phyloP scores from a whole-genome alignment of 164 flowering plant genomes.

The Nymphaea thermarum region DNA sequence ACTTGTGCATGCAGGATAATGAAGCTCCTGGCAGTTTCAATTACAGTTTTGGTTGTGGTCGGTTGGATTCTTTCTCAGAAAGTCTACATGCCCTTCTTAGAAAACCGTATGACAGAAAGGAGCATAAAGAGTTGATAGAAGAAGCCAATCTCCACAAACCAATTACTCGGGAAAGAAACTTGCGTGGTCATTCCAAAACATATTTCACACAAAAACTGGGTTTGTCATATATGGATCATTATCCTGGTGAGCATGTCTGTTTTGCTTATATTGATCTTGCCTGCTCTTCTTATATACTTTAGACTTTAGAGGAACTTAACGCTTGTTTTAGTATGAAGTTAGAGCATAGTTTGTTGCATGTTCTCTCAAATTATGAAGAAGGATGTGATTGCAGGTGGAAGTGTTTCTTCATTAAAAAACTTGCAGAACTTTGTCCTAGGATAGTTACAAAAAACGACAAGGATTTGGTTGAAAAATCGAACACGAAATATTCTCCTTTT shows the following conservation, averaged over 20 bases:
- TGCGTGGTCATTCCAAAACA: slow-evolving; percentile 14
- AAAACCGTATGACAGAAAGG: slow-evolving; percentile 17
- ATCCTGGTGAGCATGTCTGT: slow-evolving; percentile 20
- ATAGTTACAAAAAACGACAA: too few relatives aligned
- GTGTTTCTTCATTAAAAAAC: too few relatives aligned
- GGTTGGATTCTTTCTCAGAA: slow-evolving; percentile 9
- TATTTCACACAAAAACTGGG: slow-evolving; percentile 7
- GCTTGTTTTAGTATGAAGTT: too few relatives aligned
- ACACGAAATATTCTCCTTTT: too few relatives aligned
- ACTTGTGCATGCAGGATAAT: slow-evolving; percentile 3
- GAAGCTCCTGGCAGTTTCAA: slow-evolving; percentile 7
- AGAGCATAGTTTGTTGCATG: too few relatives aligned
- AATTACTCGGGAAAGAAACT: slow-evolving; percentile 4
- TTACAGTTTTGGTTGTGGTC: not conserved
- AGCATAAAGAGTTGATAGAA: slow-evolving; percentile 12
- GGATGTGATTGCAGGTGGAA: too few relatives aligned
- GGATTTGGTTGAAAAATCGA: too few relatives aligned
- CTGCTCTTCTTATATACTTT: too few relatives aligned
- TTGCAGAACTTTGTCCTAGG: too few relatives aligned
- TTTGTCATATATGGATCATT: slow-evolving; percentile 29
- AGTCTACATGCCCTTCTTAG: slow-evolving; percentile 18
- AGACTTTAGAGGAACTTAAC: too few relatives aligned
- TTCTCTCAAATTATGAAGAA: too few relatives aligned
- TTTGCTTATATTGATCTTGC: too few relatives aligned
- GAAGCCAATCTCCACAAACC: slow-evolving; percentile 8